Evolutionary conservation across 2,329 filamentous ascomycete species (phyloP).

Genomic region (Alternaria conjuncta): DNA sequence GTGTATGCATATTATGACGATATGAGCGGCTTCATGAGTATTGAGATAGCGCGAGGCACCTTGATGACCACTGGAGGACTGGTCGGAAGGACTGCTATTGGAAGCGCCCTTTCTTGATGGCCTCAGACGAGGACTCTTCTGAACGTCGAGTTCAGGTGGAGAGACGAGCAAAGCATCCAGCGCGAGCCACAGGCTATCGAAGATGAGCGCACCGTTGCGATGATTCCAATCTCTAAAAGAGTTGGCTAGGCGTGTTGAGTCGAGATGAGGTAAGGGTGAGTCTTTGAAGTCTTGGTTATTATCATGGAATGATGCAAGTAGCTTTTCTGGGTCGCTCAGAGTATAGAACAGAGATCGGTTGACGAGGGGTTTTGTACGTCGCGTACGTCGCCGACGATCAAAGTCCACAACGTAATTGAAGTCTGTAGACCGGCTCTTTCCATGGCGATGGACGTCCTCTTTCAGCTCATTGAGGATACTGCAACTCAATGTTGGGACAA

Average conservation of each 20-base stretch:
- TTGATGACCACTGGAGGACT: not conserved
- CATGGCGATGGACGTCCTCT: constrained; percentile 24
- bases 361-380: constrained; percentile 29
- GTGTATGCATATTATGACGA: constrained; percentile 51
- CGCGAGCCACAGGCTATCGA: constrained; percentile 45
- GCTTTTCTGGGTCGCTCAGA: constrained; percentile 39
- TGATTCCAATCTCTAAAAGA: constrained; percentile 44
- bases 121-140: constrained; percentile 30
- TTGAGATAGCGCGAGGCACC: constrained; percentile 29
- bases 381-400: constrained; percentile 20
- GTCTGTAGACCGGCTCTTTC: constrained; percentile 15
- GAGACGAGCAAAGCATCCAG: constrained; percentile 43
- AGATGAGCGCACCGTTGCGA: constrained; percentile 44
- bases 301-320: constrained; percentile 46
- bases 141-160: constrained; percentile 41
- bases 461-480: constrained; percentile 40
- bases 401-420: constrained; percentile 27
- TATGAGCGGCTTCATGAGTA: constrained; percentile 48
- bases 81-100: not conserved
- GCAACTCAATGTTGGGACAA: constrained; percentile 34
- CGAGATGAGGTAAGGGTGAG: constrained; percentile 46
- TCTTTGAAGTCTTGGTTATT: constrained; percentile 23
- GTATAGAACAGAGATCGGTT: constrained; percentile 45
- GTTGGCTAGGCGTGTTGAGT: constrained; percentile 37
- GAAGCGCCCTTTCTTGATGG: constrained; percentile 21